Evolutionary conservation across 768 basidiomycete species (phyloP).

Genomic region (Serendipita vermifera): DNA sequence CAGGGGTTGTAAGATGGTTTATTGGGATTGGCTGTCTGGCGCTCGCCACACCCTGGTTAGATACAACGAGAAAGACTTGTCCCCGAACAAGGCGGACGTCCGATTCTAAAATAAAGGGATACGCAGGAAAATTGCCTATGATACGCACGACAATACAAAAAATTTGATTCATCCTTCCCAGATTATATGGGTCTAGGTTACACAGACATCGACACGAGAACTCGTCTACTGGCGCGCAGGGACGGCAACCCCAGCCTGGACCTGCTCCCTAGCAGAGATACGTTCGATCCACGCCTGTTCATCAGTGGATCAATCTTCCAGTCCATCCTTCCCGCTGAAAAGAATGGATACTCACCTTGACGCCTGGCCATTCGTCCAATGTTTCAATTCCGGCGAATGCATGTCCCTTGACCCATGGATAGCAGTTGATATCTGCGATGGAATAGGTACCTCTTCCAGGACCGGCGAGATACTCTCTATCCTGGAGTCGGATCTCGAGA

Average conservation of each 20-base stretch:
- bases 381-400: conserved; percentile 35
- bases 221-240: no score
- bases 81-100: no score
- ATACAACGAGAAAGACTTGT: background rate
- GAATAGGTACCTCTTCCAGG: conserved; percentile 51
- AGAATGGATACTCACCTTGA: conserved; percentile 36
- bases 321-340: background rate
- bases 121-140: no score
- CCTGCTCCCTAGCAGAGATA: conserved; percentile 26
- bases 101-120: no score
- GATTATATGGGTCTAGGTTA: no score
- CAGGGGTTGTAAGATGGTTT: no score
- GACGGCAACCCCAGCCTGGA: conserved; percentile 25
- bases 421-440: conserved; percentile 58
- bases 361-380: conserved; percentile 49
- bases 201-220: no score
- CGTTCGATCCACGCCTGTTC: conserved; percentile 31
- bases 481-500: conserved; percentile 60
- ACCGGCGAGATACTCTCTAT: conserved; percentile 68
- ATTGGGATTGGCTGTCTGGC: no score
- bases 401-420: conserved; percentile 36
- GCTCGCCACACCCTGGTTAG: no score
- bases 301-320: background rate
- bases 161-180: no score
- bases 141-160: no score